These are phyloP conservation scores for Suillus ampliporus DNA, from an alignment of 768 basidiomycete species.

Conservation along the genomic window DNA sequence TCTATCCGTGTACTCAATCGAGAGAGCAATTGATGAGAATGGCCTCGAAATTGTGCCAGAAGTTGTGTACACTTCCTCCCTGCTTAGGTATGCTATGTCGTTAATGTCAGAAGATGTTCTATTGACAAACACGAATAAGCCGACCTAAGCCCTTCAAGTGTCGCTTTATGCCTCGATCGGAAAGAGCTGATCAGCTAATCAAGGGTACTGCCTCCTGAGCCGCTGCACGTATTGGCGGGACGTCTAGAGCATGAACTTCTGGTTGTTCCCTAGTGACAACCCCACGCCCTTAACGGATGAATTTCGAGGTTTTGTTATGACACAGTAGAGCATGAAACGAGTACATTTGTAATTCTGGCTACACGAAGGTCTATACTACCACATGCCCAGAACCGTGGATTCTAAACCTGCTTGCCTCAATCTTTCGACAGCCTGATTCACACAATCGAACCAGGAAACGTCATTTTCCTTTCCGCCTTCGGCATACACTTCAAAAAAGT, in stretches of 20 bases:
- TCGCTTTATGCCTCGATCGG: constrained; percentile 42
- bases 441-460: constrained; percentile 37
- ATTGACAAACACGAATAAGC: constrained; percentile 26
- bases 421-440: constrained; percentile 43
- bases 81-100: constrained; percentile 39
- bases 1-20: constrained; percentile 45
- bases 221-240: background rate
- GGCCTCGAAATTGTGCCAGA: constrained; percentile 41
- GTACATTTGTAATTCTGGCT: background rate
- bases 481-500: constrained; percentile 64
- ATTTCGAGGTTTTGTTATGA: background rate
- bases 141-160: constrained; percentile 50
- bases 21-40: constrained; percentile 38
- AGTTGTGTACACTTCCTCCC: constrained; percentile 40
- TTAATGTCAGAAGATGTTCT: background rate
- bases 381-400: constrained; percentile 51
- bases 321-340: background rate
- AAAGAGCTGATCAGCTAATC: constrained; percentile 38
- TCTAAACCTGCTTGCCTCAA: constrained; percentile 41
- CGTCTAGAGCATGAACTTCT: background rate
- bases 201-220: constrained; percentile 12
- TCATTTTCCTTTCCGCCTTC: constrained; percentile 11
- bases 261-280: background rate
- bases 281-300: background rate
- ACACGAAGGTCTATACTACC: constrained; percentile 41